Evolutionary conservation across 768 basidiomycete species (phyloP).

Genomic region (Leucosporidium creatinivorum): DNA sequence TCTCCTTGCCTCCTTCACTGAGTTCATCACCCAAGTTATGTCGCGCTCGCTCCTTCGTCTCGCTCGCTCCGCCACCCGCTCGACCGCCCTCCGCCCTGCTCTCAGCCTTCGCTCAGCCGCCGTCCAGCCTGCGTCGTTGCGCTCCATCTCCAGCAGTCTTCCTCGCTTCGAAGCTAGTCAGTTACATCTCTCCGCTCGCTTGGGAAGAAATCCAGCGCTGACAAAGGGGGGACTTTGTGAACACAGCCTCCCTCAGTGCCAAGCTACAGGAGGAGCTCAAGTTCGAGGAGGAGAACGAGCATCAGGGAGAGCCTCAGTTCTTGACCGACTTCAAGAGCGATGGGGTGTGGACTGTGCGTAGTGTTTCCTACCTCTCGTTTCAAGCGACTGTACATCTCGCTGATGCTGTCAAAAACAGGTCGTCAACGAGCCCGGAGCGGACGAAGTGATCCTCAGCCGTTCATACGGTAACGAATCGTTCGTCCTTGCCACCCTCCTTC

Average conservation of each 20-base stretch:
- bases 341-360: conserved; percentile 72
- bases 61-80: no score
- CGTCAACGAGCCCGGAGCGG: conserved; percentile 60
- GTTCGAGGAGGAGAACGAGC: conserved; percentile 64
- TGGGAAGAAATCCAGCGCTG: no score
- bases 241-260: conserved; percentile 54
- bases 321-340: conserved; percentile 63
- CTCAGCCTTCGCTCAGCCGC: not conserved
- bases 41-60: no score
- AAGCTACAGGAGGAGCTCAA: conserved; percentile 74
- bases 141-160: no score
- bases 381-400: no score
- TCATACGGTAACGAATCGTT: conserved; percentile 86
- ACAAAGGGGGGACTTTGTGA: no score
- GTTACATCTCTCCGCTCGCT: not conserved
- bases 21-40: no score
- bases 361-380: conserved; percentile 27
- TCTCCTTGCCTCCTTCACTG: no score
- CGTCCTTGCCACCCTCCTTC: conserved; percentile 39
- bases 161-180: not conserved
- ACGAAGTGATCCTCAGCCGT: conserved; percentile 74
- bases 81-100: not conserved
- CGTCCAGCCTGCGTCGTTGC: not conserved
- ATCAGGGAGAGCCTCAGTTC: conserved; percentile 58
- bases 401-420: no score